phyloP scores from a whole-genome alignment of 2,329 filamentous ascomycete genomes.

The Chrysoporthe austroafricana region DNA sequence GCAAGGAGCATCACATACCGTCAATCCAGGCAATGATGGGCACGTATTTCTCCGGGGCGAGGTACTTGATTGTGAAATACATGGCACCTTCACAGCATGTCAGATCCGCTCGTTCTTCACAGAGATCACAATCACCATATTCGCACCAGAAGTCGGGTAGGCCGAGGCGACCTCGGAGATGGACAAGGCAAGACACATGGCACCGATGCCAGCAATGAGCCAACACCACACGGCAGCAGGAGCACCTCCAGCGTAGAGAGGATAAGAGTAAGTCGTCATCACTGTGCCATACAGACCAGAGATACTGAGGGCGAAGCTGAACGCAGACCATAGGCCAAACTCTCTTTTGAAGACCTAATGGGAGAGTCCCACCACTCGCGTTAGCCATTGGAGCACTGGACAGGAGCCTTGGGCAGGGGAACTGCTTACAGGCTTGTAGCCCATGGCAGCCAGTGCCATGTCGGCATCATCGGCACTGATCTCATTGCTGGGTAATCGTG shows the following conservation, averaged over 20 bases:
- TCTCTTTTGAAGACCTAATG: conserved; percentile 60
- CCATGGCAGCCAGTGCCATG: conserved; percentile 41
- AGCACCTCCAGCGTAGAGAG: conserved; percentile 56
- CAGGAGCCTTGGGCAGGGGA: background rate
- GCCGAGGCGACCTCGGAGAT: conserved; percentile 61
- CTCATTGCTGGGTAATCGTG: conserved; percentile 12
- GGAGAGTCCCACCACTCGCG: background rate
- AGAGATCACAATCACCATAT: background rate
- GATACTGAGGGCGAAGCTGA: conserved; percentile 64
- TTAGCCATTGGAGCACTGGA: background rate
- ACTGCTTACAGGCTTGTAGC: conserved; percentile 41
- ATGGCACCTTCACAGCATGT: conserved; percentile 39
- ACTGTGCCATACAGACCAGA: conserved; percentile 59
- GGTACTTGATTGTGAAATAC: conserved; percentile 60
- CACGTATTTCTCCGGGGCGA: conserved; percentile 52
- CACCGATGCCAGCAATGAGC: conserved; percentile 59
- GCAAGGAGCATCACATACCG: conserved; percentile 30
- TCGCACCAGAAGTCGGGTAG: conserved; percentile 59
- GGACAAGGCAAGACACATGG: conserved; percentile 58
- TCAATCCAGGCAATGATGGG: conserved; percentile 54
- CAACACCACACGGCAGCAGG: conserved; percentile 62
- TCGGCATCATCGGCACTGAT: conserved; percentile 35
- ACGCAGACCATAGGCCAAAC: conserved; percentile 59
- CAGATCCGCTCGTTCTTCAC: conserved; percentile 4
- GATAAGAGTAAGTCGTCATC: conserved; percentile 59